These are phyloP conservation scores for Daldinia sp. DNA, from an alignment of 2,329 filamentous ascomycete species.

Conservation along the genomic window DNA sequence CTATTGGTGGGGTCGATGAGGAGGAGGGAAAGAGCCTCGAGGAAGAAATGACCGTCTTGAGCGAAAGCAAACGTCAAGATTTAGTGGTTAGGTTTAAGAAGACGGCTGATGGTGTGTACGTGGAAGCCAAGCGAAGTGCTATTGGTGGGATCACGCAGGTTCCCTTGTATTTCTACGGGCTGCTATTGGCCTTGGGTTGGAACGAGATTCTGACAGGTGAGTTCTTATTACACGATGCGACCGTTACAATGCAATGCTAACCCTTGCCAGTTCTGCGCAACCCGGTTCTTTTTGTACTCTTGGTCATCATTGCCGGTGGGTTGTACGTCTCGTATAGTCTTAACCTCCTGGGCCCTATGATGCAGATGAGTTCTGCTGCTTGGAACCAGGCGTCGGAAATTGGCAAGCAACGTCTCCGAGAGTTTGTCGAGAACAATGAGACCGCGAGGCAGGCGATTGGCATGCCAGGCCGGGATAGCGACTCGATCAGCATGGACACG, in stretches of 20 bases:
- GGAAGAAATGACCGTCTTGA: conserved; percentile 95
- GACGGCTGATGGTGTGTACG: conserved; percentile 96
- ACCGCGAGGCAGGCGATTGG: conserved; percentile 85
- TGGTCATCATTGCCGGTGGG: conserved; percentile 79
- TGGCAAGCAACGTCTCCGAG: conserved; percentile 88
- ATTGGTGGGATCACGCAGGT: conserved; percentile 96
- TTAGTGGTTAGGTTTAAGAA: conserved; percentile 97
- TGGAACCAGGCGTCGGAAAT: conserved; percentile 88
- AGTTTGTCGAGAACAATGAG: conserved; percentile 90
- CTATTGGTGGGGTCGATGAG: conserved; percentile 94
- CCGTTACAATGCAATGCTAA: conserved; percentile 38
- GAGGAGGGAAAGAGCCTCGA: conserved; percentile 94
- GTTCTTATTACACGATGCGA: conserved; percentile 51
- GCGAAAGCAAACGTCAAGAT: conserved; percentile 90
- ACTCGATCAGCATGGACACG: conserved; percentile 68
- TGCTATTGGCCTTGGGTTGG: conserved; percentile 94
- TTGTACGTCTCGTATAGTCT: conserved; percentile 93
- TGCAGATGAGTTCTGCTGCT: conserved; percentile 94
- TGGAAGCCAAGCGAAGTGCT: conserved; percentile 96
- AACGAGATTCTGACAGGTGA: conserved; percentile 96
- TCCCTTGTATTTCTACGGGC: conserved; percentile 91
- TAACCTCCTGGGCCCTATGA: conserved; percentile 95
- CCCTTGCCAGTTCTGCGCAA: conserved; percentile 82
- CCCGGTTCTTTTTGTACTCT: conserved; percentile 89
- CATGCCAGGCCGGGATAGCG: conserved; percentile 69